Percentiles rank a stretch among this genome's conserved stretches.
Conservation (phyloP, 805 yeast species). For the Candida hungchunana region DNA sequence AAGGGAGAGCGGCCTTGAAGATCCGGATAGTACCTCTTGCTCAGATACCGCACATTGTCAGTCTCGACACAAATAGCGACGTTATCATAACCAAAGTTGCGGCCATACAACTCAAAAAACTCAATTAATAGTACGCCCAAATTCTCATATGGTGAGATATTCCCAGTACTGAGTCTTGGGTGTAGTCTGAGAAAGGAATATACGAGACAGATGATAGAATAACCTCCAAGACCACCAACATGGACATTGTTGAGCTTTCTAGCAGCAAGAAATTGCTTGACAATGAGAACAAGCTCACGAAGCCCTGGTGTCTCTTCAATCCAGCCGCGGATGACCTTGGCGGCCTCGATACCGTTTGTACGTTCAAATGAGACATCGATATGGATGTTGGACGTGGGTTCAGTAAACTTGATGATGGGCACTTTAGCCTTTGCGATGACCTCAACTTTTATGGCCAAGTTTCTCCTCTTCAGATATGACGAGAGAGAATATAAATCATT, state of each 20-base stretch:
- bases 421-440: slow-evolving; percentile 89
- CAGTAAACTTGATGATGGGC: slow-evolving; percentile 90
- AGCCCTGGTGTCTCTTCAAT: slow-evolving; percentile 67
- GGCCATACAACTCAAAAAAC: slow-evolving; percentile 89
- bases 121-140: slow-evolving; percentile 84
- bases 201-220: slow-evolving; percentile 83
- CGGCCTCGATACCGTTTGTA: slow-evolving; percentile 78
- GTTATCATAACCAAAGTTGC: slow-evolving; percentile 79
- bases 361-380: slow-evolving; percentile 91
- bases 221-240: slow-evolving; percentile 94
- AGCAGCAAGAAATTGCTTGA: slow-evolving; percentile 80
- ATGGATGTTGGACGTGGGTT: slow-evolving; percentile 62
- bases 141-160: slow-evolving; percentile 66
- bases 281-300: slow-evolving; percentile 72
- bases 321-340: slow-evolving; percentile 75
- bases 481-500: slow-evolving; percentile 70
- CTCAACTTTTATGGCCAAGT: slow-evolving; percentile 68
- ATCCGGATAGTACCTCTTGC: slow-evolving; percentile 50
- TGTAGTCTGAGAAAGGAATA: slow-evolving; percentile 75
- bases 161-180: slow-evolving; percentile 66
- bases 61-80: slow-evolving; percentile 62
- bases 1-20: slow-evolving; percentile 55
- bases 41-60: slow-evolving; percentile 55
- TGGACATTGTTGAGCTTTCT: slow-evolving; percentile 81
- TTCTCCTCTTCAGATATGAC: slow-evolving; percentile 55